phyloP scores from a whole-genome alignment of 2,329 filamentous ascomycete species.

The Xylariaceae sp. region DNA sequence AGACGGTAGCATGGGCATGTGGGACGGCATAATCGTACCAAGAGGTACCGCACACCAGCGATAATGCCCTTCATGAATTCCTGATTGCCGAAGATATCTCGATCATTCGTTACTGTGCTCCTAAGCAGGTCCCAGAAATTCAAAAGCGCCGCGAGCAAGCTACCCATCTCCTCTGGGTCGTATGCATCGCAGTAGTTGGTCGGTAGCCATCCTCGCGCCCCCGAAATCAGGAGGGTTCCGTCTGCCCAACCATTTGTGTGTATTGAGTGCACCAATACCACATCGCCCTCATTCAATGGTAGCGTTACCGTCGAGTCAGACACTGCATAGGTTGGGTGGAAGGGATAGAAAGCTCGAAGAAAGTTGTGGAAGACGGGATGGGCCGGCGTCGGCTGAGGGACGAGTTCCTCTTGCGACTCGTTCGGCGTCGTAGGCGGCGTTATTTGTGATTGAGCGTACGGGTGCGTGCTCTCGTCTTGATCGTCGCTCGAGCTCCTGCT shows the following conservation, averaged over 20 bases:
- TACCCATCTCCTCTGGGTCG: constrained; percentile 81
- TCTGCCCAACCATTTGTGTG: constrained; percentile 99
- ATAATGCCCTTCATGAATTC: constrained; percentile 94
- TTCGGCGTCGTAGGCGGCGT: constrained; percentile 75
- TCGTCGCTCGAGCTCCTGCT: constrained; percentile 23
- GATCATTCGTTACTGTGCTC: constrained; percentile 70
- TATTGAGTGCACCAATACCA: constrained; percentile 91
- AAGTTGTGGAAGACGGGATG: constrained; percentile 86
- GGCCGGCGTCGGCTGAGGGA: constrained; percentile 35
- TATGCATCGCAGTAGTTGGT: constrained; percentile 98
- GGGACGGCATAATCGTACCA: constrained; percentile 55
- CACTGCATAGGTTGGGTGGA: constrained; percentile 72
- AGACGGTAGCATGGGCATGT: not conserved
- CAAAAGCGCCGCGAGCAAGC: constrained; percentile 77
- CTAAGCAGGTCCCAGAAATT: constrained; percentile 90
- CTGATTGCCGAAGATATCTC: constrained; percentile 79
- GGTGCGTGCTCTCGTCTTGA: constrained; percentile 28
- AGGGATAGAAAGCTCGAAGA: constrained; percentile 88
- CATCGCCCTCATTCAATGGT: constrained; percentile 82
- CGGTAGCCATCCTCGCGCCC: constrained; percentile 88
- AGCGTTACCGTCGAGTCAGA: constrained; percentile 85
- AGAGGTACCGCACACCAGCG: constrained; percentile 81
- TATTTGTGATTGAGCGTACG: constrained; percentile 56
- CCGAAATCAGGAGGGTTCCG: constrained; percentile 81
- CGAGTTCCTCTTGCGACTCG: constrained; percentile 58